These are phyloP conservation scores for Conticribra weissflogii DNA, from an alignment of 108 stramenopile species.

Conservation along the genomic window DNA sequence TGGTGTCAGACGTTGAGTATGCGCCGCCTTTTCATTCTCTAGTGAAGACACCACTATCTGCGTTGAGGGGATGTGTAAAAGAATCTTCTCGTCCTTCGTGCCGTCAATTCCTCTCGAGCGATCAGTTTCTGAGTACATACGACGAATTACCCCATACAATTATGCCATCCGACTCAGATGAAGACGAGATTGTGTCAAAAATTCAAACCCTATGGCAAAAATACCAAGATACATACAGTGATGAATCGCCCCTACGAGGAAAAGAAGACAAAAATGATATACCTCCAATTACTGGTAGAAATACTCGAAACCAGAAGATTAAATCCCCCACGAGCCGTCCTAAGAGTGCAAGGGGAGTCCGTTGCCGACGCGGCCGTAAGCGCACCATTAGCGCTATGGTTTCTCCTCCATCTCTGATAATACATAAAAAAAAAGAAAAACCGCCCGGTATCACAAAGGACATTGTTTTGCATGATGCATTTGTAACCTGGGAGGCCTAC, in stretches of 20 bases:
- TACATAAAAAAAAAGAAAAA: conserved; percentile 1
- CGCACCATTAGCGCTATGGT: conserved; percentile 40
- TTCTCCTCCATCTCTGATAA: conserved; percentile 19
- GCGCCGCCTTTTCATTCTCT: neutral
- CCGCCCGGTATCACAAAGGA: neutral
- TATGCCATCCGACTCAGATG: too few species aligned
- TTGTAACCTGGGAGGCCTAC: neutral
- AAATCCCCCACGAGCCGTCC: conserved; percentile 3
- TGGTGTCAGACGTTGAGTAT: conserved; percentile 30
- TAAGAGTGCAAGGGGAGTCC: conserved; percentile 24
- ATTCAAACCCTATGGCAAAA: too few species aligned
- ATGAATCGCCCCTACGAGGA: too few species aligned
- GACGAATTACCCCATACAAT: too few species aligned
- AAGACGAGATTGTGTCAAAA: too few species aligned
- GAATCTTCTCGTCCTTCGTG: neutral
- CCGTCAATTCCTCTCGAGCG: neutral
- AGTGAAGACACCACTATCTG: neutral
- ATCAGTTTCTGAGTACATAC: too few species aligned
- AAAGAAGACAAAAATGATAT: too few species aligned
- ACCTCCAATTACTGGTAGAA: too few species aligned
- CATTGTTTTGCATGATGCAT: neutral
- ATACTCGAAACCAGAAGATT: too few species aligned
- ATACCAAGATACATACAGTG: too few species aligned
- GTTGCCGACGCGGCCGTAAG: conserved; percentile 39
- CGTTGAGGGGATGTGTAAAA: neutral